Evolutionary conservation across 129 eudicot genomes (phyloP).

Genomic region (Tanacetum coccineum): DNA sequence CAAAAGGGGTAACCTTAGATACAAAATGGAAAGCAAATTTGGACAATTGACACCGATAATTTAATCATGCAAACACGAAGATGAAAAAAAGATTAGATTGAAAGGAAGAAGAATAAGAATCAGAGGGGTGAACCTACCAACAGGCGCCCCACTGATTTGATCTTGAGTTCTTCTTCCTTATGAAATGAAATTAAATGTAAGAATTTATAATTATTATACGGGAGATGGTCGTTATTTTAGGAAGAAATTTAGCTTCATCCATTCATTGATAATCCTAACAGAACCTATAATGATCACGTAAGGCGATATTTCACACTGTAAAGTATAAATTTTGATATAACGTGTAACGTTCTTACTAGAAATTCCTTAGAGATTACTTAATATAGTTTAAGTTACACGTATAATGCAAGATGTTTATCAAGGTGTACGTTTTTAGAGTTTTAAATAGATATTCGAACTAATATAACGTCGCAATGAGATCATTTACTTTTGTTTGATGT

Average conservation of each 20-base stretch:
- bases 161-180: slow-evolving; percentile 31
- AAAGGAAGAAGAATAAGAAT: slow-evolving; percentile 29
- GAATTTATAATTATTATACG: neutral
- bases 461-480: no score
- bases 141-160: slow-evolving; percentile 41
- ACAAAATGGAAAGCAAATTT: no score
- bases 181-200: neutral
- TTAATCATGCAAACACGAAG: neutral
- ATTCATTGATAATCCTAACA: slow-evolving; percentile 6
- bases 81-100: neutral
- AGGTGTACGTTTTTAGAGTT: no score
- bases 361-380: no score
- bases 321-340: no score
- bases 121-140: slow-evolving; percentile 34
- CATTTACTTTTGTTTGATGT: no score
- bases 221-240: slow-evolving; percentile 28
- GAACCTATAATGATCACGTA: slow-evolving; percentile 3
- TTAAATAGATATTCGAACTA: no score
- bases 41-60: no score
- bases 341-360: no score
- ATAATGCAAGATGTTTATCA: no score
- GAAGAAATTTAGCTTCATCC: slow-evolving; percentile 15
- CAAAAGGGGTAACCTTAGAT: no score
- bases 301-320: neutral
- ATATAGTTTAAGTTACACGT: no score